Conservation (phyloP, 139 green algal species). For the Coccomyxa sp. region DNA sequence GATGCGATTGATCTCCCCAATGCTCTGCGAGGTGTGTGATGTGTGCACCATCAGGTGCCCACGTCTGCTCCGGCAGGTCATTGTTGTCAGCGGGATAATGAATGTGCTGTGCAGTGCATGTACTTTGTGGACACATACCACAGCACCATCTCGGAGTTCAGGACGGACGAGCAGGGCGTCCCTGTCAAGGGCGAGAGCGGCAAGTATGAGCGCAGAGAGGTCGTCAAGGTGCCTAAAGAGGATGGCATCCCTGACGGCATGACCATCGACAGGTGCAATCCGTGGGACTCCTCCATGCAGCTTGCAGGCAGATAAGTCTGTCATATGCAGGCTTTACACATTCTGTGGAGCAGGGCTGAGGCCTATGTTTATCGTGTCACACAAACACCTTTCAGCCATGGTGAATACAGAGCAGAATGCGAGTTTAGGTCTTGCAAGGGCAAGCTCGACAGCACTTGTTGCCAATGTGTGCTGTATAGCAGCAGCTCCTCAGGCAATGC, state of each 20-base stretch:
- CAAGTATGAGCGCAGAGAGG: not conserved
- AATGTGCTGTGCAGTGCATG: constrained; percentile 11
- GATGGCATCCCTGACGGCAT: constrained; percentile 11
- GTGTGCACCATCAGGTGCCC: no score
- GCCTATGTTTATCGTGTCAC: not conserved
- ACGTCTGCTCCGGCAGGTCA: no score
- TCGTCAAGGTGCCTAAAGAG: constrained; percentile 4
- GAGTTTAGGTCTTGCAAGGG: not conserved
- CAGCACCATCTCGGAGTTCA: constrained; percentile 18
- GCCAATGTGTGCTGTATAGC: not conserved
- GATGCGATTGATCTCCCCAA: no score
- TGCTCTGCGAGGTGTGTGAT: no score
- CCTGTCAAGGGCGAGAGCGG: constrained; percentile 6
- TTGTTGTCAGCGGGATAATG: no score
- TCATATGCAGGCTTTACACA: not conserved
- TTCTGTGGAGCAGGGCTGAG: not conserved
- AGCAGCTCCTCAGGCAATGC: not conserved
- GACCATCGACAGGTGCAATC: constrained; percentile 2
- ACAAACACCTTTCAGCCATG: not conserved
- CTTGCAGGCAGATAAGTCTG: not conserved
- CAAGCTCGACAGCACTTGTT: not conserved
- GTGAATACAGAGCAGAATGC: not conserved
- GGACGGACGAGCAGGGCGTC: constrained; percentile 25
- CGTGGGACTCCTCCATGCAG: not conserved
- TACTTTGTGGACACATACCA: constrained; percentile 36